Conservation (phyloP, 225 moss, liverwort and hornwort species). For the Sphagnum contortum region DNA sequence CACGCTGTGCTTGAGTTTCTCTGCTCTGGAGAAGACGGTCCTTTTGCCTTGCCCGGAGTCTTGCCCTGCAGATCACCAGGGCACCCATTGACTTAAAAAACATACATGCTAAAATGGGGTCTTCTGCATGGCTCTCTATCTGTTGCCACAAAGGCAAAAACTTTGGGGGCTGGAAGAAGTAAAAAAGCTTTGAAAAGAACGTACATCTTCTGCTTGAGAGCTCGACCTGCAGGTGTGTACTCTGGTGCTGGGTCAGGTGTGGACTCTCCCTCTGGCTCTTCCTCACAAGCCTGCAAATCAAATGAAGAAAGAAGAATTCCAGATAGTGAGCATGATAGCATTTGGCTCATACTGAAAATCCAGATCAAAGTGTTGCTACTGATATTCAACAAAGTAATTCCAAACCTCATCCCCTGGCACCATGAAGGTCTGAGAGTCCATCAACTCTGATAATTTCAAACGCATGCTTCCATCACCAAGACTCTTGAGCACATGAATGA, state of each 20-base stretch:
- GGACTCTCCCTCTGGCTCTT: slow-evolving; percentile 25
- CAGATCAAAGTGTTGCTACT: too few relatives aligned
- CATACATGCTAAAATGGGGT: not conserved
- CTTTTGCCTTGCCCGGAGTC: slow-evolving; percentile 42
- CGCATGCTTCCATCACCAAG: too few relatives aligned
- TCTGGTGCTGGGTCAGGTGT: slow-evolving; percentile 28
- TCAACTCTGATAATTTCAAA: too few relatives aligned
- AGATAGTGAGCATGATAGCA: too few relatives aligned
- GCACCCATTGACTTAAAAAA: not conserved
- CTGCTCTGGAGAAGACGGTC: slow-evolving; percentile 28
- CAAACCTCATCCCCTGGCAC: too few relatives aligned
- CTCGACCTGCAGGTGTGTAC: slow-evolving; percentile 43
- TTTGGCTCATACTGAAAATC: too few relatives aligned
- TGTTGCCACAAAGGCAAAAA: not conserved
- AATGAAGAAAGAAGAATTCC: not conserved
- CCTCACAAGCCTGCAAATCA: slow-evolving; percentile 31
- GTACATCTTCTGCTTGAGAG: slow-evolving; percentile 61
- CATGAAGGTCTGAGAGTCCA: too few relatives aligned
- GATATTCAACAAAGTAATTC: too few relatives aligned
- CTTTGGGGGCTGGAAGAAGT: not conserved
- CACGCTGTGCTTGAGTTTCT: slow-evolving; percentile 9
- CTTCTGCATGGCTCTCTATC: not conserved
- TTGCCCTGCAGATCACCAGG: slow-evolving; percentile 29
- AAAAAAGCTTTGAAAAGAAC: slow-evolving; percentile 5
- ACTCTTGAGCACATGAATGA: too few relatives aligned